Base-by-base conservation (phyloP, 192 early-diverging fungal species). In the Linderina pennispora region DNA sequence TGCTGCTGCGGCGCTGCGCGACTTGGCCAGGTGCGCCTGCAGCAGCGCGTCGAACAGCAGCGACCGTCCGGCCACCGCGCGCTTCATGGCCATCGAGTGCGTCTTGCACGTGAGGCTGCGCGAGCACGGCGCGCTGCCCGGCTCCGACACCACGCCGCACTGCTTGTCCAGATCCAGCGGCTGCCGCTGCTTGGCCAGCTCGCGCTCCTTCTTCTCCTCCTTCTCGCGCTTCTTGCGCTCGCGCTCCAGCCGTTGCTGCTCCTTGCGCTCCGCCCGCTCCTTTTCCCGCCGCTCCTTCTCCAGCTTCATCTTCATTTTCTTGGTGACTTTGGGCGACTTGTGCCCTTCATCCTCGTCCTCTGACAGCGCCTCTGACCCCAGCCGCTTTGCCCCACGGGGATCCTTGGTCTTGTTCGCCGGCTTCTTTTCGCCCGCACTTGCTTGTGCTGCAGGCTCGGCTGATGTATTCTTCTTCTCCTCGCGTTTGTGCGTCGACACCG, bases 31-130 rank as follows among this genome's bases (percentile, higher is more conserved):
- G 58, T 88, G 83, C 37, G 82, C 77, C 39, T 80, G 62, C 41
- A 92, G 62, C 16, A 94, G 55, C 4, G 77, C 73, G 50, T 97
- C 90, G 58, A 90, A 97, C 15, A 80, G 75, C 58, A 83, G 75
- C 22, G 91, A 89, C 36, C 94, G 78, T 13, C 92, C 94, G 34
- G 65, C 62, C 8, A 97, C 94, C 1, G 75, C 77, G 23, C 91
- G 77, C 58, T 97, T 97, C 31, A 79, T 74, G 1, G 82, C 83
- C 77, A 97, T 90, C 22, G 87, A 83, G 47, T 97, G 94, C 4
- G 89, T 92, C 58, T 97, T 97, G 74, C 94, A 97, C 21, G 91
- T 97, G 11, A 97, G 78, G 34, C 91, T 90, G 33, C 94, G 85
- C 36, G 81, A 74, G 63, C 94, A 97, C 0, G 77, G 77, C 35